Conservation (phyloP, 805 yeast species). For the Wickerhamomyces chaumierensis region DNA sequence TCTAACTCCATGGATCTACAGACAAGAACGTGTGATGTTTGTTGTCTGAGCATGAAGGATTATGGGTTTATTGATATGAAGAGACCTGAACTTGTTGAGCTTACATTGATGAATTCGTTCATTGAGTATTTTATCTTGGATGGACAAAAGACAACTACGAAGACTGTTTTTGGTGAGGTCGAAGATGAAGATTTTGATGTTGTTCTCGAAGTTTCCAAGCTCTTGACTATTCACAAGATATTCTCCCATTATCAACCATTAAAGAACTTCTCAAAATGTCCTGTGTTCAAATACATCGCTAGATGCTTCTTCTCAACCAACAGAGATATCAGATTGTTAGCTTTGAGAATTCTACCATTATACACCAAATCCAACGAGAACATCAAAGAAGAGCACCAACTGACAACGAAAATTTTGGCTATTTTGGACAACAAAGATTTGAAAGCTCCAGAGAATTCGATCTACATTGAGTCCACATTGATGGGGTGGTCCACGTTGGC, state of each 20-base stretch:
- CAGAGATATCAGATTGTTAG: slow-evolving; percentile 45
- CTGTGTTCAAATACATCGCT: slow-evolving; percentile 30
- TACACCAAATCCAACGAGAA: slow-evolving; percentile 30
- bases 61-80: slow-evolving; percentile 14
- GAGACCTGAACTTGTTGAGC: slow-evolving; percentile 18
- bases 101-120: slow-evolving; percentile 1
- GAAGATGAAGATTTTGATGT: slow-evolving; percentile 7
- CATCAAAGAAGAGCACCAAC: too few species aligned
- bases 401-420: slow-evolving; percentile 4
- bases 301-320: slow-evolving; percentile 28
- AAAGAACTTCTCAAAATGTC: slow-evolving; percentile 16
- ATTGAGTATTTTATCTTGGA: background rate
- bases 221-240: slow-evolving; percentile 35
- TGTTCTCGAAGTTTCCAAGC: slow-evolving; percentile 29
- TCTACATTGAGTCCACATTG: slow-evolving; percentile 45
- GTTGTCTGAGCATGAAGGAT: slow-evolving; percentile 4
- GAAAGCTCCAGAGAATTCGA: slow-evolving; percentile 25
- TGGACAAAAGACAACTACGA: background rate
- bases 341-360: slow-evolving; percentile 43
- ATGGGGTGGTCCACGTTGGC: slow-evolving; percentile 59
- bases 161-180: too few species aligned
- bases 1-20: slow-evolving; percentile 18
- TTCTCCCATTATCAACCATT: slow-evolving; percentile 46
- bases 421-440: slow-evolving; percentile 24
- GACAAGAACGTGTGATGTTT: slow-evolving; percentile 6